Base-by-base conservation (phyloP, 2,329 filamentous ascomycete species). In the Lasiodiplodia hormozganensis region DNA sequence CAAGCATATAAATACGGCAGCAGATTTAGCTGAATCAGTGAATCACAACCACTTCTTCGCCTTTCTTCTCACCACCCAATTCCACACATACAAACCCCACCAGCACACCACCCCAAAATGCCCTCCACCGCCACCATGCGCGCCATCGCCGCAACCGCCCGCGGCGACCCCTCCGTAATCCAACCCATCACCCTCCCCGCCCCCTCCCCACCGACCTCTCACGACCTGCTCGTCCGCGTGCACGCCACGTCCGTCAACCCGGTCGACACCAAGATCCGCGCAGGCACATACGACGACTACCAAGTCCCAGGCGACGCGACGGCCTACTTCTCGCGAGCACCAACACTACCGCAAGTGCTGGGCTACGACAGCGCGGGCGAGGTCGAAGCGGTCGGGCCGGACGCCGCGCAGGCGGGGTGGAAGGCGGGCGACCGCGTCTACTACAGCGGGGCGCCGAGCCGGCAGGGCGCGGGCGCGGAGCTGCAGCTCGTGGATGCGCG, bases 361-460 rank as follows among this genome's bases (percentile, higher is more conserved):
- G 82, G 82, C n/a, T 83, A 77, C 65, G 81, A 84, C 66, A 82
- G 78, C 6, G 76, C 82, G 3, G 82, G 82, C 6, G 73, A 79
- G 4, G 77, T 84, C 4, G 72, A 74, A 65, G 69, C 67, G 11
- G 71, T 73, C 16, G 76, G 77, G 8, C 62, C 75, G 1, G 38
- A 56, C 14, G 66, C 66, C 0, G 70, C 75, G 1, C 62, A 68
- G 28, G 77, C 77, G 16, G 80, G 76, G 62, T 83, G 82, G 75
- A 34, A 79, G 38, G 58, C 73, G 12, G 83, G 83, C 12, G 83
- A 84, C 68, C 78, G 82, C 60, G 76, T 85, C 51, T 84, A 76
- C 77, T 84, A 81, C 70, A 74, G 80, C 12, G 80, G 78, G 18
- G 76, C 71, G 38, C 80, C 81, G 0, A 76, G 78, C 18, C 70